These are phyloP conservation scores for Bipolaris bicolor DNA, from an alignment of 2,329 filamentous ascomycete genomes.

Conservation along the genomic window DNA sequence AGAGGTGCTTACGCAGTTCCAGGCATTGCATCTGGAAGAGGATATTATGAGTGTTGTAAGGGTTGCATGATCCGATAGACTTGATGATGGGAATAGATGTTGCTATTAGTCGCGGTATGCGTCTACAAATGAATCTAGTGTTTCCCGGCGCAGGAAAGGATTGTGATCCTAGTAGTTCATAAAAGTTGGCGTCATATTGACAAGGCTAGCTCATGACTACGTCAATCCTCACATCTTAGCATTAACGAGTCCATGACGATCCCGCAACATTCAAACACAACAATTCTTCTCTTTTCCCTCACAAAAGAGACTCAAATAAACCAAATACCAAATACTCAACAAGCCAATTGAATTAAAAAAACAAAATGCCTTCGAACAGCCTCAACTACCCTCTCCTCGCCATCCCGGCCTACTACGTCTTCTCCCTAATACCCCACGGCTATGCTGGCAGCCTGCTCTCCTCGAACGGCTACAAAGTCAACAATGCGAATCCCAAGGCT, in stretches of 20 bases:
- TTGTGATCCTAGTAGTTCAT: no score
- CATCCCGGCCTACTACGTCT: slow-evolving; percentile 37
- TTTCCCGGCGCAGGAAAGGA: background rate
- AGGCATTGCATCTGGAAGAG: slow-evolving; percentile 54
- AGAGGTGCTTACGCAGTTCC: slow-evolving; percentile 50
- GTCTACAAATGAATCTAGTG: background rate
- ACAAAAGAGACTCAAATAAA: no score
- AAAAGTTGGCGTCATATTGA: no score
- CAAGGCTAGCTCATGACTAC: background rate
- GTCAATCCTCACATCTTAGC: background rate
- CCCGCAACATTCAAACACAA: background rate
- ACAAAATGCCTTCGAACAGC: slow-evolving; percentile 24
- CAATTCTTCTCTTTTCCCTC: background rate
- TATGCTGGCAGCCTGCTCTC: slow-evolving; percentile 26
- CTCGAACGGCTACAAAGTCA: slow-evolving; percentile 27
- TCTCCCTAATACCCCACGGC: slow-evolving; percentile 29
- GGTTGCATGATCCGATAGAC: slow-evolving; percentile 1
- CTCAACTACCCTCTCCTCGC: slow-evolving; percentile 37
- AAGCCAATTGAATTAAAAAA: background rate
- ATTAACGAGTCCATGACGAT: background rate
- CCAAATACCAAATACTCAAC: no score
- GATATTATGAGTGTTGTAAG: slow-evolving; percentile 47
- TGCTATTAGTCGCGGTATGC: background rate
- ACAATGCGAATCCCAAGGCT: slow-evolving; percentile 37
- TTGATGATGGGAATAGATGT: no score